Evolutionary conservation across 306 rosid genomes (phyloP).

Genomic region (Dalbergia oliveri): DNA sequence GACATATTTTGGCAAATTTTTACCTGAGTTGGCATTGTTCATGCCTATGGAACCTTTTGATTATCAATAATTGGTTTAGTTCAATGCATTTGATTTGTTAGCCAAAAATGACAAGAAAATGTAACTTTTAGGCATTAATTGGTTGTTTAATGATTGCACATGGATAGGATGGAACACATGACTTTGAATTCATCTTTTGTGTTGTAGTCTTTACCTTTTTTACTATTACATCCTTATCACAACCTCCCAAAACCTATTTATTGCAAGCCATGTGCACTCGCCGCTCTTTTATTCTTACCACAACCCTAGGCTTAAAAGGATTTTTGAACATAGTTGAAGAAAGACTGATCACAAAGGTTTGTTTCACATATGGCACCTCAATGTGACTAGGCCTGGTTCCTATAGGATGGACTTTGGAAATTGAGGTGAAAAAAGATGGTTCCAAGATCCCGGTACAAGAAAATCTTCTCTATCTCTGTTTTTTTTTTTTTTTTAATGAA

Average conservation of each 20-base stretch:
- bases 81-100: conserved; percentile 19
- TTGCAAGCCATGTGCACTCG: too few relatives aligned
- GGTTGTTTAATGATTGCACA: not conserved
- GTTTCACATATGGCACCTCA: conserved; percentile 14
- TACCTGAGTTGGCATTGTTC: not conserved
- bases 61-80: not conserved
- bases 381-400: conserved; percentile 9
- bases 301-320: conserved; percentile 11
- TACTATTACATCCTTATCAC: not conserved
- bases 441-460: not conserved
- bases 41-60: not conserved
- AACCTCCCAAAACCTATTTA: not conserved
- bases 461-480: conserved; percentile 27
- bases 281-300: not conserved
- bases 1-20: conserved; percentile 30
- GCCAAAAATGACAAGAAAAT: not conserved
- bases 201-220: not conserved
- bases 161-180: conserved; percentile 35
- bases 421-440: conserved; percentile 1
- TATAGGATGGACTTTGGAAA: conserved; percentile 28
- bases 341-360: not conserved
- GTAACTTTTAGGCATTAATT: not conserved
- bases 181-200: conserved; percentile 3
- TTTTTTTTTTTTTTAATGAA: conserved; percentile 10
- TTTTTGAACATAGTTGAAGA: conserved; percentile 4